Evolutionary conservation across 2,329 filamentous ascomycete species (phyloP).

Genomic region (Lomentospora prolificans): DNA sequence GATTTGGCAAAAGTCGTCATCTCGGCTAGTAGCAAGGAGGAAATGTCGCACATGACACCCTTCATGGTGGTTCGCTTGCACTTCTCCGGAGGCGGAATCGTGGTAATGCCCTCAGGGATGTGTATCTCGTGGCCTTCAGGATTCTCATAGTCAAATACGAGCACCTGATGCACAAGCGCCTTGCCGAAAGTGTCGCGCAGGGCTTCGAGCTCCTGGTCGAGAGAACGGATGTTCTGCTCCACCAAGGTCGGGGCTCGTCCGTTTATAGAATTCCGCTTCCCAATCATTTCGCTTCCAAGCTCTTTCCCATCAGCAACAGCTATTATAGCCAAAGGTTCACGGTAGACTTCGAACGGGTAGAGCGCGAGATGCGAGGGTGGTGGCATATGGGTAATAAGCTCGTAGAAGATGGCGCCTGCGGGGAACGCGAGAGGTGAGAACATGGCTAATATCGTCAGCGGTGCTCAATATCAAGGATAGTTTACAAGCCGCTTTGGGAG

Average conservation of each 20-base stretch:
- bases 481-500: no score
- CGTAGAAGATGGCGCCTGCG: conserved; percentile 76
- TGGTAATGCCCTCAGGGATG: conserved; percentile 57
- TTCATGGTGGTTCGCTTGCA: conserved; percentile 73
- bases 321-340: conserved; percentile 74
- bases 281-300: conserved; percentile 43
- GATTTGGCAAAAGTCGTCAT: conserved; percentile 65
- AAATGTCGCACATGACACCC: conserved; percentile 70
- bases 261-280: conserved; percentile 42
- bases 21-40: conserved; percentile 62
- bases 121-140: conserved; percentile 37
- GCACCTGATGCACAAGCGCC: conserved; percentile 65
- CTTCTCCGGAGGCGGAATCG: conserved; percentile 57
- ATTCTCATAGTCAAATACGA: conserved; percentile 66
- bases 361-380: conserved; percentile 70
- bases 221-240: conserved; percentile 47
- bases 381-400: conserved; percentile 70
- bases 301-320: conserved; percentile 77
- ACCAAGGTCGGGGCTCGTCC: conserved; percentile 35
- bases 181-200: conserved; percentile 65
- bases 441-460: conserved; percentile 56
- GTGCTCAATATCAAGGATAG: no score
- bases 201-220: conserved; percentile 60
- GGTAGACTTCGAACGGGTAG: conserved; percentile 82
- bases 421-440: conserved; percentile 88